Percentiles rank a stretch among this genome's conserved stretches.
Conservation (phyloP, 139 green algal genomes). For the Closterium sp. region DNA sequence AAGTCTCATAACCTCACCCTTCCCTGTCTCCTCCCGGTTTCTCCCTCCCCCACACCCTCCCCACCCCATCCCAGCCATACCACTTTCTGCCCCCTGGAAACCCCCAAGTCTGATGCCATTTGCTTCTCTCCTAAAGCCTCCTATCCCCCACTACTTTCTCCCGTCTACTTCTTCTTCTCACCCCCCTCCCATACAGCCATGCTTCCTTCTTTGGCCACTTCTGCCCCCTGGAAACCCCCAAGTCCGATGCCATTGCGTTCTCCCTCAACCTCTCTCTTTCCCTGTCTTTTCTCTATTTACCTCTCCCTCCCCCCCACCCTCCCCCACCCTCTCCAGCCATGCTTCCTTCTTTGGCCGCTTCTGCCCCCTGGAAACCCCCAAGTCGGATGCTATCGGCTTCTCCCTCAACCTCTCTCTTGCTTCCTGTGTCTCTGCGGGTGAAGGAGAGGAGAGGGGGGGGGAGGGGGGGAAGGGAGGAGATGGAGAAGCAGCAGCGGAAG, state of each 20-base stretch:
- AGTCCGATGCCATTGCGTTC: background rate
- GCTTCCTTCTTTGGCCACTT: background rate
- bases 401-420: background rate
- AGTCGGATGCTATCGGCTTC: background rate
- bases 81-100: background rate
- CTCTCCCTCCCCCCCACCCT: background rate
- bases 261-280: no score
- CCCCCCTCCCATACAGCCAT: background rate
- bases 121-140: background rate
- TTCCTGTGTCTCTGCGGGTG: background rate
- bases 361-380: background rate
- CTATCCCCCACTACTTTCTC: background rate
- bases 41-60: background rate
- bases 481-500: no score
- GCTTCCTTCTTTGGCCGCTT: background rate
- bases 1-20: no score
- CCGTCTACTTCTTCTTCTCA: background rate
- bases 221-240: background rate
- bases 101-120: background rate
- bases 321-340: background rate
- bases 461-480: background rate
- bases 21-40: no score
- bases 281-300: background rate
- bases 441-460: background rate
- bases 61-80: background rate